Evolutionary conservation across 371 early-diverging fungal species (phyloP).

Genomic region (Hamiltosporidium magnivora): DNA sequence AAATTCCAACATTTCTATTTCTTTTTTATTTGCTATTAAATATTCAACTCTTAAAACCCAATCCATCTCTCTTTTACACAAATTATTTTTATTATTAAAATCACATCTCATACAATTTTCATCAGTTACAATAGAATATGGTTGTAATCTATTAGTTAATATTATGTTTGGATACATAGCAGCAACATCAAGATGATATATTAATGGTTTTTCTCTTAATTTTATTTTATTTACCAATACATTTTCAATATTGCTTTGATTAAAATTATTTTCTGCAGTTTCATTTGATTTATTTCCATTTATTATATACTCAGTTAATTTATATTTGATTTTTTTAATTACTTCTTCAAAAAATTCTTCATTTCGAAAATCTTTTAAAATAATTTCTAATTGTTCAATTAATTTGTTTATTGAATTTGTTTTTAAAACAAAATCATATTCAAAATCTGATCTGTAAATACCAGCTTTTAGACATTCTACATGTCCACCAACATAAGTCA

Average conservation of each 20-base stretch:
- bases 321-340: conserved; percentile 15
- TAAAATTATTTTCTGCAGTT: conserved; percentile 64
- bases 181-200: conserved; percentile 97
- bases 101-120: conserved; percentile 81
- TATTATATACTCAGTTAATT: conserved; percentile 6
- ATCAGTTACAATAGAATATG: conserved; percentile 82
- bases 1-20: conserved; percentile 74
- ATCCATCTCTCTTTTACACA: conserved; percentile 79
- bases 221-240: conserved; percentile 51
- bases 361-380: conserved; percentile 20
- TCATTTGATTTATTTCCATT: conserved; percentile 58
- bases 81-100: conserved; percentile 69
- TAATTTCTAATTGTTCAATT: conserved; percentile 68
- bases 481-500: conserved; percentile 96
- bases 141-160: conserved; percentile 91
- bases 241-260: conserved; percentile 8
- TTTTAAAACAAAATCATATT: conserved; percentile 68
- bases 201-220: conserved; percentile 60
- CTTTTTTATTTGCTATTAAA: conserved; percentile 71
- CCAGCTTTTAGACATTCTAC: conserved; percentile 95
- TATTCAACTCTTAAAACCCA: conserved; percentile 97
- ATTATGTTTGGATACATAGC: conserved; percentile 99
- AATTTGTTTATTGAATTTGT: conserved; percentile 62
- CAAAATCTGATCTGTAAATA: conserved; percentile 86
- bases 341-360: conserved; percentile 21